These are phyloP conservation scores for Capsella bursapastoris DNA, from an alignment of 345 rosid species.

Conservation along the genomic window DNA sequence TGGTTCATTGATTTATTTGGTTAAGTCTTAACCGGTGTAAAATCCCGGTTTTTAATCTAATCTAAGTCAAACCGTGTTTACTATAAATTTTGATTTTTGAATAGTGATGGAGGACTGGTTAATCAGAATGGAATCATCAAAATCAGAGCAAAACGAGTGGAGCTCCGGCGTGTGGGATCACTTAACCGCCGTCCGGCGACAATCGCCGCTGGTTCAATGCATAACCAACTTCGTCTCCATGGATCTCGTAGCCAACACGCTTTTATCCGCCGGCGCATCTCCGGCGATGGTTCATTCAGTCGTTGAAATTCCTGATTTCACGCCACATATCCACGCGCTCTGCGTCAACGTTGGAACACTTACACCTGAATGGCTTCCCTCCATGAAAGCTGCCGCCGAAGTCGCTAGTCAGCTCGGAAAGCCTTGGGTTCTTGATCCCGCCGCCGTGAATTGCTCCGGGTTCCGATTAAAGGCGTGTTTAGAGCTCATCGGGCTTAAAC, in stretches of 20 bases:
- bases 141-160: slow-evolving; percentile 28
- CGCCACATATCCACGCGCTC: slow-evolving; percentile 66
- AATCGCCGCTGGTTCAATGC: slow-evolving; percentile 83
- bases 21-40: slow-evolving; percentile 1
- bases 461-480: slow-evolving; percentile 77
- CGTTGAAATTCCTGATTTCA: slow-evolving; percentile 76
- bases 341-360: slow-evolving; percentile 85
- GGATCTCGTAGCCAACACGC: slow-evolving; percentile 90
- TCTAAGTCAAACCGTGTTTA: slow-evolving; percentile 16
- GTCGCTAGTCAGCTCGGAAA: slow-evolving; percentile 53
- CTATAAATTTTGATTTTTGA: slow-evolving; percentile 14
- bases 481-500: slow-evolving; percentile 68
- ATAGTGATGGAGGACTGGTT: not conserved
- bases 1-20: slow-evolving; percentile 23
- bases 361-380: slow-evolving; percentile 70
- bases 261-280: slow-evolving; percentile 86
- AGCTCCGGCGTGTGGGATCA: slow-evolving; percentile 47
- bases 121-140: slow-evolving; percentile 33
- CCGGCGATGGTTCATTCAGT: slow-evolving; percentile 89
- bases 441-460: slow-evolving; percentile 77
- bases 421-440: slow-evolving; percentile 95
- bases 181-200: slow-evolving; percentile 53
- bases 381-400: slow-evolving; percentile 75
- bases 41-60: not conserved
- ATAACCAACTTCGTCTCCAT: slow-evolving; percentile 92